Conservation (phyloP, 129 eudicot genomes). For the Dittrichia graveolens region DNA sequence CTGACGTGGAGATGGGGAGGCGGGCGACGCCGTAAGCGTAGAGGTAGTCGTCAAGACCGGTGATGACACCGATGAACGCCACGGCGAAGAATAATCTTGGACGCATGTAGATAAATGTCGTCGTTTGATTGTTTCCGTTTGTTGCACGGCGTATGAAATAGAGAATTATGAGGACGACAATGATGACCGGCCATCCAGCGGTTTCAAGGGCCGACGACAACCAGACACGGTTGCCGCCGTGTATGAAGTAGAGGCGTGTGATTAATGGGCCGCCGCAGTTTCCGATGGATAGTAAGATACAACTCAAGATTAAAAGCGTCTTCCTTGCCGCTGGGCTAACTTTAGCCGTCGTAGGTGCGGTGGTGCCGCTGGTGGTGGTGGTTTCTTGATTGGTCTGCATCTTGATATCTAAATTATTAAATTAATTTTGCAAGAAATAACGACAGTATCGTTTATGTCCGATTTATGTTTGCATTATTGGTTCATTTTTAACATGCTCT, state of each 20-base stretch:
- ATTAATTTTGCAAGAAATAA: too few relatives aligned
- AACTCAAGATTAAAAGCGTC: conserved; percentile 28
- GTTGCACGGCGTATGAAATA: conserved; percentile 34
- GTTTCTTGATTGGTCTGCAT: neutral
- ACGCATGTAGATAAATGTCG: conserved; percentile 24
- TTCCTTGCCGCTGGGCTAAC: conserved; percentile 26
- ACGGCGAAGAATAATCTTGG: conserved; percentile 30
- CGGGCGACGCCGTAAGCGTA: conserved; percentile 42
- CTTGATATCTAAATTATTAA: neutral
- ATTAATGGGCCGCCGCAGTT: conserved; percentile 45
- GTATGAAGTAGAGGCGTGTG: conserved; percentile 44
- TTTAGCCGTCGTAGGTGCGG: conserved; percentile 13
- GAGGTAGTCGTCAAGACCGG: conserved; percentile 40
- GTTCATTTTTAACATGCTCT: too few relatives aligned
- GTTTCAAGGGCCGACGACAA: conserved; percentile 35
- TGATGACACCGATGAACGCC: conserved; percentile 32
- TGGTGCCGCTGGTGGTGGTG: neutral
- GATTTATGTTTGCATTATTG: too few relatives aligned
- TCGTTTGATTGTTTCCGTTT: neutral
- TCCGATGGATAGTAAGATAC: conserved; percentile 39
- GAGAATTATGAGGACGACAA: conserved; percentile 14
- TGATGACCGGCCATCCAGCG: conserved; percentile 39
- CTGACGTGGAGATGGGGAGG: conserved; percentile 41
- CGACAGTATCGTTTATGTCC: too few relatives aligned
- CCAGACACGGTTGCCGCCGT: conserved; percentile 53